Conservation (phyloP, 2,329 filamentous ascomycete genomes). For the Cryphonectria radicalis region DNA sequence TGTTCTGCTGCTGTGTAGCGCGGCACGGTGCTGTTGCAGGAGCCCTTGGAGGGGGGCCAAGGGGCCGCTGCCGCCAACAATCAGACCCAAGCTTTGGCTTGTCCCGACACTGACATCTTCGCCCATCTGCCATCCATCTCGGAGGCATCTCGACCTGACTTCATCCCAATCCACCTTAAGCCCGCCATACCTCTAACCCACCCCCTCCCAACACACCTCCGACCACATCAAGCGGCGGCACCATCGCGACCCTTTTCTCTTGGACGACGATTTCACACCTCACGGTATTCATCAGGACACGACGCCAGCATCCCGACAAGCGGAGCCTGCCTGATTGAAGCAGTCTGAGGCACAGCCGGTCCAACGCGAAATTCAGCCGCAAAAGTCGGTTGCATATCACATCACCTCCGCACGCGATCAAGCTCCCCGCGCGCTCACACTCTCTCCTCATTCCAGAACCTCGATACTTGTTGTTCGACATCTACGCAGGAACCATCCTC, state of each 20-base stretch:
- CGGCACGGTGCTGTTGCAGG: not conserved
- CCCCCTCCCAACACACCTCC: constrained; percentile 16
- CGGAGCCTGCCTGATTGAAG: constrained; percentile 23
- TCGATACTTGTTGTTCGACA: constrained; percentile 16
- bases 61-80: constrained; percentile 21
- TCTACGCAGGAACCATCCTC: constrained; percentile 19
- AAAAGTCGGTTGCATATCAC: constrained; percentile 31
- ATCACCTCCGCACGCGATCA: constrained; percentile 30
- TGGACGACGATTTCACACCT: constrained; percentile 10
- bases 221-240: constrained; percentile 20
- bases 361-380: constrained; percentile 28
- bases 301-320: constrained; percentile 3
- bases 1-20: not conserved
- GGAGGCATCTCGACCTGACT: constrained; percentile 28
- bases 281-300: constrained; percentile 14
- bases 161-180: constrained; percentile 28
- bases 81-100: constrained; percentile 1
- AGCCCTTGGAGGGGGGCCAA: constrained; percentile 17
- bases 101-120: not conserved
- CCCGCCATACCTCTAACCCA: constrained; percentile 24
- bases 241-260: constrained; percentile 16
- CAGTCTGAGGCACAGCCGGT: constrained; percentile 24
- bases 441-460: constrained; percentile 9
- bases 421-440: constrained; percentile 25
- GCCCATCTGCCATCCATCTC: constrained; percentile 3